phyloP scores from a whole-genome alignment of 202 grass and related monocot genomes.

The Musa balbisiana region DNA sequence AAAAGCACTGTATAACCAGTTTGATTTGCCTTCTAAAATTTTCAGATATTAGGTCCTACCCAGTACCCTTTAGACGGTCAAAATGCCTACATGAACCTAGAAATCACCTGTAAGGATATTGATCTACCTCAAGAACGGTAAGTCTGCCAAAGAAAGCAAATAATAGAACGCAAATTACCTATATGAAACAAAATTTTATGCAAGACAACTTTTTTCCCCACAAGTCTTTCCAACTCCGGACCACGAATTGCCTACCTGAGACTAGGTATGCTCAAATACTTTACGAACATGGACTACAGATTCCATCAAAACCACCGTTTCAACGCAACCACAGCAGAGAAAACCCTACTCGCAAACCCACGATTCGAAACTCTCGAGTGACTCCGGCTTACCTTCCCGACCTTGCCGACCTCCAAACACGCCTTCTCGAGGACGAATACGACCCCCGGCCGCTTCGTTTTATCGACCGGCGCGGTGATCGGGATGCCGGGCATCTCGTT shows the following conservation, averaged over 20 bases:
- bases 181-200: too few relatives aligned
- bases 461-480: constrained; percentile 37
- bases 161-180: too few relatives aligned
- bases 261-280: too few relatives aligned
- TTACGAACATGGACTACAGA: too few relatives aligned
- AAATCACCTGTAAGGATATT: too few relatives aligned
- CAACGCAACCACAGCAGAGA: too few relatives aligned
- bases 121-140: too few relatives aligned
- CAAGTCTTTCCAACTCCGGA: neutral
- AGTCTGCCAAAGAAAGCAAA: too few relatives aligned
- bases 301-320: too few relatives aligned
- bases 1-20: neutral
- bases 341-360: too few relatives aligned
- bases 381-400: constrained; percentile 67
- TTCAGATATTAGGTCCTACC: neutral
- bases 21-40: neutral
- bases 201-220: neutral
- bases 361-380: neutral
- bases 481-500: constrained; percentile 41
- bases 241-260: neutral
- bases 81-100: too few relatives aligned
- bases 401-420: constrained; percentile 92
- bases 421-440: constrained; percentile 93
- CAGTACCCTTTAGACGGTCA: too few relatives aligned
- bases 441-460: constrained; percentile 38